Evolutionary conservation across 805 yeast genomes (phyloP).

Genomic region (Kluyveromyces nonfermentans): DNA sequence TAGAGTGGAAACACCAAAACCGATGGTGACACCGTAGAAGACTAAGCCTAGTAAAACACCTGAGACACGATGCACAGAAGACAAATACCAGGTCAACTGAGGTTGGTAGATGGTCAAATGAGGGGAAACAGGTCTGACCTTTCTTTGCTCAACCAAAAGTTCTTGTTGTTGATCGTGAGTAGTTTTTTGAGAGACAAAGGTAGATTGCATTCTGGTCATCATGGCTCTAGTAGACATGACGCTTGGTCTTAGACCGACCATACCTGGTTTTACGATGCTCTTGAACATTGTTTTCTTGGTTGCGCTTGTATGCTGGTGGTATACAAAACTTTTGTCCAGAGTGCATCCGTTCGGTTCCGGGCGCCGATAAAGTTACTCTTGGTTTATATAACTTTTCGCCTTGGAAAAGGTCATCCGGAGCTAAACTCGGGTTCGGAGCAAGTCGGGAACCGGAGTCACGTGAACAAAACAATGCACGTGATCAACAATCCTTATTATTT

Average conservation of each 20-base stretch:
- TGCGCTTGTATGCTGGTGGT: background rate
- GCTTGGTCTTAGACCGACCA: constrained; percentile 4
- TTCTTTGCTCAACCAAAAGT: constrained; percentile 71
- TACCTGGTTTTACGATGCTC: constrained; percentile 1
- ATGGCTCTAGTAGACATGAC: constrained; percentile 19
- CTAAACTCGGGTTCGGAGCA: background rate
- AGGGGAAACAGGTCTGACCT: constrained; percentile 83
- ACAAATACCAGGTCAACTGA: constrained; percentile 76
- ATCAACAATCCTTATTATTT: background rate
- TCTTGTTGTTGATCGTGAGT: constrained; percentile 56
- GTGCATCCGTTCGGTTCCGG: no score
- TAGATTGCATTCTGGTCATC: constrained; percentile 3
- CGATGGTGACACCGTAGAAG: constrained; percentile 67
- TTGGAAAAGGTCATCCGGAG: background rate
- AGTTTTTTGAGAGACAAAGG: constrained; percentile 37
- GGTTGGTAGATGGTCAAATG: constrained; percentile 85
- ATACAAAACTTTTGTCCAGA: no score
- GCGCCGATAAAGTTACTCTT: background rate
- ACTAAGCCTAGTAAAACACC: constrained; percentile 77
- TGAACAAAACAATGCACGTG: background rate
- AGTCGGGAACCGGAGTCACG: constrained; percentile 1
- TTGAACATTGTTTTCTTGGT: background rate
- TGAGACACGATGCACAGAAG: constrained; percentile 77
- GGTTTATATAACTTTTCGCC: background rate
- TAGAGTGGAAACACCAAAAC: constrained; percentile 62